Conservation (phyloP, 2,329 filamentous ascomycete species). For the Neocucurbitaria cava region DNA sequence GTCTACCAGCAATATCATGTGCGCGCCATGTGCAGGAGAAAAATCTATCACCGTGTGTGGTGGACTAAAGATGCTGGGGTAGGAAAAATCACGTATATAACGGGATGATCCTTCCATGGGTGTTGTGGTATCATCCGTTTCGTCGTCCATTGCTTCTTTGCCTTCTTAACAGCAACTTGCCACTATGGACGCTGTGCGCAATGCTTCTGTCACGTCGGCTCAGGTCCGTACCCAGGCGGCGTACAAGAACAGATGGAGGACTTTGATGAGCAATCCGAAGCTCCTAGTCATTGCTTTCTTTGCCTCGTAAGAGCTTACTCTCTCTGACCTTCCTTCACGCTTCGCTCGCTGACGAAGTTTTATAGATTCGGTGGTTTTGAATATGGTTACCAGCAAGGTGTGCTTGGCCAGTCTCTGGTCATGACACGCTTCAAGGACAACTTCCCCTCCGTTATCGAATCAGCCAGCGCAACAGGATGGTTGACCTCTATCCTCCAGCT, state of each 20-base stretch:
- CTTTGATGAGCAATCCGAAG: slow-evolving; percentile 37
- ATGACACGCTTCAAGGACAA: slow-evolving; percentile 60
- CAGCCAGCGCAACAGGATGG: slow-evolving; percentile 59
- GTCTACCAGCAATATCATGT: slow-evolving; percentile 12
- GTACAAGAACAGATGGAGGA: slow-evolving; percentile 38
- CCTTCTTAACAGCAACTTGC: neutral
- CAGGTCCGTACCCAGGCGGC: slow-evolving; percentile 30
- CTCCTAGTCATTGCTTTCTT: slow-evolving; percentile 40
- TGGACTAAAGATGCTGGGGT: neutral
- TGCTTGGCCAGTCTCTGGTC: slow-evolving; percentile 61
- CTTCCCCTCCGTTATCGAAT: slow-evolving; percentile 58
- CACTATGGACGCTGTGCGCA: slow-evolving; percentile 32
- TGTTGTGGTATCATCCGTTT: neutral
- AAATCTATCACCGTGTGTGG: neutral
- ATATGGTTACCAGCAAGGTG: slow-evolving; percentile 64
- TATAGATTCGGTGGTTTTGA: slow-evolving; percentile 59
- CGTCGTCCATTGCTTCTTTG: neutral
- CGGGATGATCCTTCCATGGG: neutral
- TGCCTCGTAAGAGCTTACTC: slow-evolving; percentile 31
- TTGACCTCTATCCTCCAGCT: slow-evolving; percentile 61
- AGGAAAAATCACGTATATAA: neutral
- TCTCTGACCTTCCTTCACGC: neutral
- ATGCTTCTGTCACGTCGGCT: slow-evolving; percentile 33
- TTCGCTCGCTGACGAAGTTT: neutral
- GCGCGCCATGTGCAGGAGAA: neutral